Evolutionary conservation across 768 basidiomycete genomes (phyloP).

Genomic region (Agaricus subrufescens): DNA sequence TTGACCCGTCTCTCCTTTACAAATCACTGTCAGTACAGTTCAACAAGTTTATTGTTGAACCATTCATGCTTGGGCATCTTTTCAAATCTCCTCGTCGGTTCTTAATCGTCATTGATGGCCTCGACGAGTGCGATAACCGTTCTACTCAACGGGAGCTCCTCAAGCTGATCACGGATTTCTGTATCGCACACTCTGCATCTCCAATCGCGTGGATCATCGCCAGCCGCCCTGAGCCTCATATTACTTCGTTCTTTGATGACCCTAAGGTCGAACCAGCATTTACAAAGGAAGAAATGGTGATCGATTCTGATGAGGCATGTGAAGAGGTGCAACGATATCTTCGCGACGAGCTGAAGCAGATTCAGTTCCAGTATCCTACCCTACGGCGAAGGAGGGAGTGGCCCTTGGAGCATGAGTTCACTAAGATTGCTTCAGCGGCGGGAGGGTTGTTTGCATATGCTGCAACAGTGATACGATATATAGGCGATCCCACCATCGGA

Average conservation of each 20-base stretch:
- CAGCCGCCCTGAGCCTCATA: constrained; percentile 19
- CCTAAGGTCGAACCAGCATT: not conserved
- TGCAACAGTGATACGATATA: constrained; percentile 17
- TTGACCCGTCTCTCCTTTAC: not conserved
- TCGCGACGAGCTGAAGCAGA: constrained; percentile 8
- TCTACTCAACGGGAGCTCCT: constrained; percentile 11
- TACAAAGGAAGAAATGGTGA: not conserved
- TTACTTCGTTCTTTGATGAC: constrained; percentile 10
- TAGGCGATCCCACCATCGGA: constrained; percentile 10
- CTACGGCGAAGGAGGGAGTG: constrained; percentile 1
- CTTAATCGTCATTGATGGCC: not conserved
- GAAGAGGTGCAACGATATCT: constrained; percentile 11
- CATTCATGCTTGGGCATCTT: not conserved
- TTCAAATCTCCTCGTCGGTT: not conserved
- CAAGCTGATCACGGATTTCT: not conserved
- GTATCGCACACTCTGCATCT: not conserved
- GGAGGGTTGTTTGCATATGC: constrained; percentile 22
- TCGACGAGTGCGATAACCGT: not conserved
- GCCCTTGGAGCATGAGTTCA: constrained; percentile 13
- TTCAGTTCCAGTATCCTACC: constrained; percentile 3
- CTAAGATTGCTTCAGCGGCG: constrained; percentile 15
- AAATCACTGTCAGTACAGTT: constrained; percentile 9
- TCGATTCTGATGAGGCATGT: too few species aligned
- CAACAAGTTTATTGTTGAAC: constrained; percentile 4
- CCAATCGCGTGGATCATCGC: constrained; percentile 19